Base-by-base conservation (phyloP, 2,329 filamentous ascomycete genomes). In the Claviceps pusilla region DNA sequence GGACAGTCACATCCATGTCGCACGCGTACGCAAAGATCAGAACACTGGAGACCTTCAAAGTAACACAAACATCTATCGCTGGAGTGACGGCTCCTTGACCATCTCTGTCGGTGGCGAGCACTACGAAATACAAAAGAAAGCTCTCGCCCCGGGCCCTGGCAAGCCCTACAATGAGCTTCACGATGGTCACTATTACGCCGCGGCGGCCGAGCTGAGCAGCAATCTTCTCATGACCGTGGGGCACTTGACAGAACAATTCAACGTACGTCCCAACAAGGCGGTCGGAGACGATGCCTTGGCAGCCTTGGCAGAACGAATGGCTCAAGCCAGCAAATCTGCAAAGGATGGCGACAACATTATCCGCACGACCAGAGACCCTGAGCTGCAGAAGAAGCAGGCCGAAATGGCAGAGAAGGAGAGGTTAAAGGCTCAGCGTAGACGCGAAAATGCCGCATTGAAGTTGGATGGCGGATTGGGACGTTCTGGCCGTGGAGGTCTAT, bases 11-110 rank as follows among this genome's bases (percentile, higher is more conserved):
- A 77, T 82, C 62, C 79, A 81, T 42, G 83, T 84, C 1, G 76
- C 87, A 50, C 82, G 86, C 57, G 87, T 83, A 69, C 80, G 84
- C 53, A 80, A 77, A 62, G 82, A 87, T 55, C 74, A 81, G 10
- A 76, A 75, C n/a, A 84, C 80, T 1, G 76, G 78, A 50, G 72
- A 81, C 57, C 73, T 89, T 12, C 80, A 86, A 64, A 89, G 86
- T 63, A 91, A 91, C 64, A 79, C 87, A 2, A 78, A 83, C 58
- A 71, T 91, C 35, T 80, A 87, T 63, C 79, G 79, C 60, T 91
- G 87, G 87, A 88, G 83, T 57, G 87, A 91, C 63, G 87, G 87
- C 33, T 88, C 84, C 4, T 72, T 87, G 16, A 89, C 86, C 11
- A 72, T 91, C 29, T 80, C 84, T n/a, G 74, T 90, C 29, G 87